Evolutionary conservation across 2,329 filamentous ascomycete genomes (phyloP), one percentile per base, ranked within the genome.

Genomic region (Aspergillus ibericus): DNA sequence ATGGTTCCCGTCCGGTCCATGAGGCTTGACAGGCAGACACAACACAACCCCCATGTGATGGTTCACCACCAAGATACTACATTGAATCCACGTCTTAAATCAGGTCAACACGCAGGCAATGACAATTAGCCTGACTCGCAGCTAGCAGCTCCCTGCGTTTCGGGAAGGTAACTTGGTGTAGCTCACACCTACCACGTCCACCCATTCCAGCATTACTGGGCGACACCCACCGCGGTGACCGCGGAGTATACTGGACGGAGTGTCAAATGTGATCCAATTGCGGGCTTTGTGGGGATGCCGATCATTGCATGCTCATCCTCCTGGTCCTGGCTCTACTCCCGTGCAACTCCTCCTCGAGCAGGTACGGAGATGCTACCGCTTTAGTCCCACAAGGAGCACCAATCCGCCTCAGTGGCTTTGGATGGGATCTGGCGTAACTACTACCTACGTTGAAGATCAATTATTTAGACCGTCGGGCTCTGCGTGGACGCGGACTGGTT

Each of bases 311-410:
- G n/a, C 36, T 46, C 25, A 6, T 32, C 51, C 29, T 38, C 51
- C 34, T n/a, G 13, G 34, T 53, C 48, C 25, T 52, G 51, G 44
- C 51, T 40, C 16, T 40, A 15, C 20, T 52, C 38, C 18, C 29
- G 29, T 32, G 9, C 29, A 32, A 32, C 9, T 32, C 7, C 27
- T 29, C 27, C 7, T 9, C 29, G 38, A 55, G 47, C 51, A 55
- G 51, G 46, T 22, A 29, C 56, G 38, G 27, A 49, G 52, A 59
- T 16, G 29, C 44, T 54, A 54, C 50, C 47, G 36, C 51, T n/a
- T 34, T 40, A 38, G 49, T 22, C 29, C n/a, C 35, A 42, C 16
- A 25, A 49, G 18, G 40, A 18, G 22, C 25, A 40, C 50, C 56
- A 58, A 34, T 50, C 56, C 44, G 42, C 18, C 34, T 42, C 34